Base-by-base conservation (phyloP, 345 rosid species). In the Eucalyptus sideroxylon region DNA sequence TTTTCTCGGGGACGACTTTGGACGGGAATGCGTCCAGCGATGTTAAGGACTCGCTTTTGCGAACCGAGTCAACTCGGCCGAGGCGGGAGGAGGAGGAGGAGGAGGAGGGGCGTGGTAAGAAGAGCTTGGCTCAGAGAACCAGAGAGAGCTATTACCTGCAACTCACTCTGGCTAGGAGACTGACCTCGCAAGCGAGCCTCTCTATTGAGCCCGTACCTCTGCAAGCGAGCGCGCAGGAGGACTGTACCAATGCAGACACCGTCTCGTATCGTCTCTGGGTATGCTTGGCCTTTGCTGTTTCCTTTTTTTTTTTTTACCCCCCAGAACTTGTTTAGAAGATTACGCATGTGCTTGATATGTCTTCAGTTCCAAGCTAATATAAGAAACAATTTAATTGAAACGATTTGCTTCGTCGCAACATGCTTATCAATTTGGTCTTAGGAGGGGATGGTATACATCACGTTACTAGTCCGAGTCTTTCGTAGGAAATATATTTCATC, bases 201-300 rank as follows among this genome's bases (percentile, higher is more conserved):
- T 92, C 88, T 49, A 47, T 88, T 89, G 96, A 93, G 92, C 93
- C 93, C 27, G 86, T 90, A 88, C 89, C 89, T 88, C 88, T 91
- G 86, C 94, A 89, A 88, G 93, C 89, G 85, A 91, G 86, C 49
- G 90, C n/a, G 12, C 89, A 89, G 85, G 91, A 88, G 87, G 77
- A 56, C 24, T 62, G 89, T 55, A 90, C 88, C 7, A 94, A 95
- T 88, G 94, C 93, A 19, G 95, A 95, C 87, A 91, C 95, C 30
- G 94, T 96, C 87, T 97, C 99, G 37, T 94, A 97, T 90, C 98
- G 98, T 87, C 94, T 98, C 82, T 98, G 99, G 99, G 99, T 97
- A 94, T 21, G 88, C 86, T 85, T 50, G 60, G 27, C 40, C 55
- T 42, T 44, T 40, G 10, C 34, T 34, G 24, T 34, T 83, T 23